A percentile compares a stretch with the other conserved stretches of the same genome.
These are phyloP conservation scores for Arthrobotrys sinensis DNA, from an alignment of 2,329 filamentous ascomycete genomes.

Conservation along the genomic window DNA sequence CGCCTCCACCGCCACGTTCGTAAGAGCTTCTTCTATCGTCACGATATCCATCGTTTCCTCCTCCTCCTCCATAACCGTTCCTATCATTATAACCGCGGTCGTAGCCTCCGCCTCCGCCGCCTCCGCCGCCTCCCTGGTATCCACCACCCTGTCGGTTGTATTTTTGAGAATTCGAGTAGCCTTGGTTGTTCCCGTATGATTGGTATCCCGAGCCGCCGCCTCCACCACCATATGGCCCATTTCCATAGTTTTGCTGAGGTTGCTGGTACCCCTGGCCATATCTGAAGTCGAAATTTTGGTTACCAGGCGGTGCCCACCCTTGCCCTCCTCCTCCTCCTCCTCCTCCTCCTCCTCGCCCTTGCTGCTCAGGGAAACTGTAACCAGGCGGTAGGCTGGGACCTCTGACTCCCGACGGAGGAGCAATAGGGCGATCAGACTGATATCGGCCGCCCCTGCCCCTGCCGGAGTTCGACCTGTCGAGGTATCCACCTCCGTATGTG, in stretches of 20 bases:
- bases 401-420: constrained; percentile 64
- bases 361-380: constrained; percentile 43
- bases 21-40: constrained; percentile 63
- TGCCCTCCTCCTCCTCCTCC: constrained; percentile 6
- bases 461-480: constrained; percentile 65
- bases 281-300: constrained; percentile 40
- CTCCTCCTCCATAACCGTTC: constrained; percentile 64
- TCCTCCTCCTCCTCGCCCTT: constrained; percentile 2
- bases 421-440: constrained; percentile 70
- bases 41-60: constrained; percentile 59
- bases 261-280: constrained; percentile 54
- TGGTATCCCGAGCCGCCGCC: constrained; percentile 34
- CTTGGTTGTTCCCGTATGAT: constrained; percentile 53
- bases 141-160: constrained; percentile 32
- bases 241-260: constrained; percentile 40
- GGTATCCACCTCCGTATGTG: constrained; percentile 73
- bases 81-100: constrained; percentile 62
- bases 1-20: constrained; percentile 54
- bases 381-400: constrained; percentile 53
- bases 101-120: constrained; percentile 61
- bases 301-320: constrained; percentile 30
- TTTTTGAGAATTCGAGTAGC: constrained; percentile 27
- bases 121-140: constrained; percentile 53
- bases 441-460: constrained; percentile 65
- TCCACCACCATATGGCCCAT: constrained; percentile 12